Conservation (phyloP, 345 rosid species). For the Ceriops decandra region DNA sequence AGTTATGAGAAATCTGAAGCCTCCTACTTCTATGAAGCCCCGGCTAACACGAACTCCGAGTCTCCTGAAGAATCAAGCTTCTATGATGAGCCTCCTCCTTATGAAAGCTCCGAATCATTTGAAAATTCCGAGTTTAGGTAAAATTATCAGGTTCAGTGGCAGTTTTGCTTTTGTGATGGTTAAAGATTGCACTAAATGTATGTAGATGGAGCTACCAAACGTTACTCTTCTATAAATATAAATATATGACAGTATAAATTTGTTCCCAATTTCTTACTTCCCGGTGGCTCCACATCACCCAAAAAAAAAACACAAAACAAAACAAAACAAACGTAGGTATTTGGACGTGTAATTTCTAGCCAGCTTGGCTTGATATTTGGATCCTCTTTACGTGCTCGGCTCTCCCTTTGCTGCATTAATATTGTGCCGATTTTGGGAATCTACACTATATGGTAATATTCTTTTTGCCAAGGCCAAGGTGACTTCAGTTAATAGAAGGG, state of each 20-base stretch:
- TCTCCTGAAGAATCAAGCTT: conserved; percentile 9
- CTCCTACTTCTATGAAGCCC: conserved; percentile 1
- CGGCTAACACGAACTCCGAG: conserved; percentile 1
- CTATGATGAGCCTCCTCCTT: conserved; percentile 17
- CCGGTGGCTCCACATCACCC: no score
- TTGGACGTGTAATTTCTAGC: no score
- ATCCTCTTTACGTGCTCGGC: no score
- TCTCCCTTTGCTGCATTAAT: no score
- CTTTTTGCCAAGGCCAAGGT: no score
- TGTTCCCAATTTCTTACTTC: not conserved
- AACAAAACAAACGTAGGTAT: no score
- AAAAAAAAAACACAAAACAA: no score
- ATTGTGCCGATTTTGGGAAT: no score
- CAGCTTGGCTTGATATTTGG: no score
- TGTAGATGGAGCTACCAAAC: not conserved
- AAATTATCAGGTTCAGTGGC: not conserved
- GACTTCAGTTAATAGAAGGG: no score
- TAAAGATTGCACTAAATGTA: not conserved
- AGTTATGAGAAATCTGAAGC: conserved; percentile 1
- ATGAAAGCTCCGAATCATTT: conserved; percentile 11
- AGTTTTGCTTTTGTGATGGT: no score
- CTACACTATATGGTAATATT: no score
- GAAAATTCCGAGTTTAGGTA: conserved; percentile 14
- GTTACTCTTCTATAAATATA: not conserved
- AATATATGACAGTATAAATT: not conserved